Evolutionary conservation across 495 filamentous ascomycete genomes (phyloP).

Genomic region (Penicillium mononematosum): DNA sequence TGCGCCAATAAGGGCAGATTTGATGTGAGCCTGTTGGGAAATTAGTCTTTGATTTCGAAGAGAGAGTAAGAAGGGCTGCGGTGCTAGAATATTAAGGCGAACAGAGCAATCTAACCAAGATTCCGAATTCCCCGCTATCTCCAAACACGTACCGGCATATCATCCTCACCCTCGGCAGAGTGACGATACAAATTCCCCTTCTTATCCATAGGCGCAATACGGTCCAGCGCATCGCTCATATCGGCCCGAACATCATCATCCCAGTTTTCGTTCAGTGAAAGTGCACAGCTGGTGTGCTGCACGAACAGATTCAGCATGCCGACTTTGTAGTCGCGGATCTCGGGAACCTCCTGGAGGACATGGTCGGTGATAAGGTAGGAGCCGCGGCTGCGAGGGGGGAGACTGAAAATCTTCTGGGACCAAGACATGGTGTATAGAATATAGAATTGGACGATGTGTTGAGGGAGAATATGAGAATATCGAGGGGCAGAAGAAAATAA

Average conservation of each 20-base stretch:
- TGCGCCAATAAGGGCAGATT: conserved; percentile 82
- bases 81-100: not conserved
- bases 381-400: conserved; percentile 72
- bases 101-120: not conserved
- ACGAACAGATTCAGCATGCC: conserved; percentile 87
- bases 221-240: conserved; percentile 91
- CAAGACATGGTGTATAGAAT: conserved; percentile 55
- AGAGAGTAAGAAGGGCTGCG: conserved; percentile 2
- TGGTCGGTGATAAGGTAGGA: conserved; percentile 85
- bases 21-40: conserved; percentile 72
- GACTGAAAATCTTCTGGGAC: conserved; percentile 76
- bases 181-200: conserved; percentile 80
- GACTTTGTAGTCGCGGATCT: conserved; percentile 75
- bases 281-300: conserved; percentile 84
- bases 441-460: too few relatives aligned
- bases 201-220: conserved; percentile 76
- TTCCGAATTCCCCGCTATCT: not conserved
- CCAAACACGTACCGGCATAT: conserved; percentile 68
- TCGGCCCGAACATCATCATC: conserved; percentile 76
- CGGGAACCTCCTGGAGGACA: conserved; percentile 65
- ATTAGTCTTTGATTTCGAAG: conserved; percentile 5
- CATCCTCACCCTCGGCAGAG: conserved; percentile 82
- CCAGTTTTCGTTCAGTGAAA: conserved; percentile 94
- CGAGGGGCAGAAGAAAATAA: conserved; percentile 19
- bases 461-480: not conserved